phyloP scores from a whole-genome alignment of 805 yeast species.

The Jamesozyma jinghongensis region DNA sequence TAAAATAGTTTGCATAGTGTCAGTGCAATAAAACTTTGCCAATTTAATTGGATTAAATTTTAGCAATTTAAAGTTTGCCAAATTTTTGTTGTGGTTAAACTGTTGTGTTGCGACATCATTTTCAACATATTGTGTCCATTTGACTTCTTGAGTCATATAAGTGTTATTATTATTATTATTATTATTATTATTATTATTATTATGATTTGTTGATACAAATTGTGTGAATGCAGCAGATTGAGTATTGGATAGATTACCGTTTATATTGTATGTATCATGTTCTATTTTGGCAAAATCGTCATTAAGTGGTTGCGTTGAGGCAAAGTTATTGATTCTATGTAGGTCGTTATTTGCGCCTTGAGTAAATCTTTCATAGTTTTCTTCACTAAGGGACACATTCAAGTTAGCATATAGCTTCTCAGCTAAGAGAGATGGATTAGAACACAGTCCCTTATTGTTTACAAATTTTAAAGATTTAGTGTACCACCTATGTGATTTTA shows the following conservation, averaged over 20 bases:
- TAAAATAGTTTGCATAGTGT: slow-evolving; percentile 22
- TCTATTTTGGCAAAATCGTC: slow-evolving; percentile 34
- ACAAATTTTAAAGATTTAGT: slow-evolving; percentile 36
- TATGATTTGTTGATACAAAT: neutral
- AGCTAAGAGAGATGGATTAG: slow-evolving; percentile 43
- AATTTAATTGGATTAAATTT: slow-evolving; percentile 20
- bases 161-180: neutral
- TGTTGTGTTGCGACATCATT: slow-evolving; percentile 24
- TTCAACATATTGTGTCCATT: slow-evolving; percentile 19
- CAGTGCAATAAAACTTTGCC: slow-evolving; percentile 26
- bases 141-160: slow-evolving; percentile 10
- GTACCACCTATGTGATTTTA: slow-evolving; percentile 51
- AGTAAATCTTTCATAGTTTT: slow-evolving; percentile 28
- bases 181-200: neutral
- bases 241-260: slow-evolving; percentile 10
- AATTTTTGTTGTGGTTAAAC: slow-evolving; percentile 10
- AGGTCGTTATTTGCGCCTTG: neutral
- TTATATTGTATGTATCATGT: slow-evolving; percentile 10
- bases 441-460: slow-evolving; percentile 41
- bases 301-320: slow-evolving; percentile 40
- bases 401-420: slow-evolving; percentile 42
- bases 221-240: slow-evolving; percentile 17
- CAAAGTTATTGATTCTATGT: neutral
- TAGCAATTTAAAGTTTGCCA: slow-evolving; percentile 1
- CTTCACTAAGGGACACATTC: slow-evolving; percentile 45